Conservation (phyloP, 192 early-diverging fungal species). For the Anaeromyces robustus region DNA sequence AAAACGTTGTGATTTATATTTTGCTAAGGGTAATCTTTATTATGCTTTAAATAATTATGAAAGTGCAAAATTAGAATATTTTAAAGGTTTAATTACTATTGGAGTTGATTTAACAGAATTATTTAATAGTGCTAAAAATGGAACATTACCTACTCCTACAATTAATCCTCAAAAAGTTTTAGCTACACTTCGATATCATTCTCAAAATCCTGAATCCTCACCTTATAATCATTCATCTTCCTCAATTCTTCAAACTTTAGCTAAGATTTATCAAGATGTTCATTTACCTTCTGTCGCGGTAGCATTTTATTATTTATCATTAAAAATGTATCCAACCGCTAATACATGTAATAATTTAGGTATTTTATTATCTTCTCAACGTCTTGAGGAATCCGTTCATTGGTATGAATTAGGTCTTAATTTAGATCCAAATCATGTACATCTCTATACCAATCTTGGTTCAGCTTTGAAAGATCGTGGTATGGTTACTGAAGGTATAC, state of each 20-base stretch:
- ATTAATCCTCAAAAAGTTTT: constrained; percentile 14
- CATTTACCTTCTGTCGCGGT: constrained; percentile 50
- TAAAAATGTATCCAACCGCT: constrained; percentile 62
- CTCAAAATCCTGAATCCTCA: constrained; percentile 9
- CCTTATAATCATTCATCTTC: constrained; percentile 28
- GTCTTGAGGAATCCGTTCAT: constrained; percentile 60
- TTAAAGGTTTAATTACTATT: constrained; percentile 60
- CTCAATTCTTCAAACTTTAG: constrained; percentile 62
- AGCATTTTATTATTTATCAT: constrained; percentile 68
- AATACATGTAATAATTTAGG: constrained; percentile 87
- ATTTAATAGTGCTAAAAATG: constrained; percentile 25
- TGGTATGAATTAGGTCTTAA: constrained; percentile 77
- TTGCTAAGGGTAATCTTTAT: constrained; percentile 71
- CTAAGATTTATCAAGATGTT: constrained; percentile 75
- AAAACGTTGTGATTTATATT: constrained; percentile 67
- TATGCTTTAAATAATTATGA: constrained; percentile 55
- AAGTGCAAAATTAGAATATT: constrained; percentile 64
- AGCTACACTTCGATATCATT: constrained; percentile 11
- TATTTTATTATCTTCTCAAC: constrained; percentile 56
- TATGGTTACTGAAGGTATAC: constrained; percentile 62
- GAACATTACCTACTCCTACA: constrained; percentile 35
- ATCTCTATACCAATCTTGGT: constrained; percentile 86
- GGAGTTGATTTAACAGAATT: constrained; percentile 17
- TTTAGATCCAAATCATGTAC: constrained; percentile 67
- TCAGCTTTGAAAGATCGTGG: constrained; percentile 82